Conservation (phyloP, 768 basidiomycete genomes). For the Boletus sensibilis region DNA sequence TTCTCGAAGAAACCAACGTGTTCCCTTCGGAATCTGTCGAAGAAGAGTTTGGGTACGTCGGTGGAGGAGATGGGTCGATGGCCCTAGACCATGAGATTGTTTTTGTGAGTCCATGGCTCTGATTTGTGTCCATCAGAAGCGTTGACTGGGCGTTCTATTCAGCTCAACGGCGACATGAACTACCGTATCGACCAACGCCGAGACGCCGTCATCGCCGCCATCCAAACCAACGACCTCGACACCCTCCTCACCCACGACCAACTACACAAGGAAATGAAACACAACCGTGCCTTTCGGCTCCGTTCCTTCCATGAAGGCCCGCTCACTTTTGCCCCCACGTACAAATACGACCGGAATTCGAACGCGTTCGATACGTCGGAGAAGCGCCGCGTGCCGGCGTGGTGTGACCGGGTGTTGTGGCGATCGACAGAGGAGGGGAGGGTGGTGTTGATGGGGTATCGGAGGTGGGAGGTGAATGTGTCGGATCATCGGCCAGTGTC, state of each 20-base stretch:
- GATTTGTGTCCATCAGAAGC: neutral
- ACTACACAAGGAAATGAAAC: slow-evolving; percentile 82
- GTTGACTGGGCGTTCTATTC: slow-evolving; percentile 1
- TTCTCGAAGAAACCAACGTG: slow-evolving; percentile 78
- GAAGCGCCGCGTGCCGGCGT: slow-evolving; percentile 87
- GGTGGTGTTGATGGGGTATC: slow-evolving; percentile 68
- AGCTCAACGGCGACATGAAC: slow-evolving; percentile 94
- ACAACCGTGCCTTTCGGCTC: slow-evolving; percentile 84
- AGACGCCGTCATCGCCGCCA: slow-evolving; percentile 71
- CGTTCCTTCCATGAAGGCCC: slow-evolving; percentile 81
- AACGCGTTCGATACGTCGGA: slow-evolving; percentile 84
- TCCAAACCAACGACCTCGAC: slow-evolving; percentile 64
- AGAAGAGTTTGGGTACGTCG: slow-evolving; percentile 69
- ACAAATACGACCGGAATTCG: slow-evolving; percentile 87
- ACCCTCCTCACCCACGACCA: slow-evolving; percentile 79
- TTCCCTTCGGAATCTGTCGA: slow-evolving; percentile 53
- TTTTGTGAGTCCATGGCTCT: slow-evolving; percentile 47
- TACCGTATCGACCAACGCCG: slow-evolving; percentile 95
- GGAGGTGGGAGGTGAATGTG: slow-evolving; percentile 81
- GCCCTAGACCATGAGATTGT: slow-evolving; percentile 94
- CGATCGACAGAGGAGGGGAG: slow-evolving; percentile 54
- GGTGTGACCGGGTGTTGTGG: slow-evolving; percentile 95
- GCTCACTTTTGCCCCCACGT: slow-evolving; percentile 84
- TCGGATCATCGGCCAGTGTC: slow-evolving; percentile 92
- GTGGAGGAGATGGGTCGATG: slow-evolving; percentile 92